Evolutionary conservation across 345 rosid species (phyloP), one percentile per base, ranked within the genome.

Genomic region (Pseudoturritis turrita): DNA sequence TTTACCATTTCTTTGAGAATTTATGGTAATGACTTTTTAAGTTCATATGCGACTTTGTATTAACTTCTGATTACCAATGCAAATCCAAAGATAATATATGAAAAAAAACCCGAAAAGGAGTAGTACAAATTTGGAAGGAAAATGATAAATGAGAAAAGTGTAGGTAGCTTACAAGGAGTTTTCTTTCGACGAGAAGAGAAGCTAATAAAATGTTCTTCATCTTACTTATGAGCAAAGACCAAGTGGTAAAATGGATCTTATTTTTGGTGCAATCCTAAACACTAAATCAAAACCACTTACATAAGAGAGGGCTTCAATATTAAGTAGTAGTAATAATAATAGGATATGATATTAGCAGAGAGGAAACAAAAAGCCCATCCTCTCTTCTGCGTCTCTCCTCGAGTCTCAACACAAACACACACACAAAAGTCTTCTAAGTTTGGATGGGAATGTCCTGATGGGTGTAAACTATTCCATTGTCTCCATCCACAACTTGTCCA

Each of bases 401-500:
- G 35, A 58, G 62, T 12, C 73, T 50, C 62, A 41, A 41, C 78
- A 41, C 40, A 66, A 22, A 68, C 54, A 60, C 56, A 59, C 31
- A 39, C 13, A 39, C 41, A 52, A 53, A 1, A 67, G 31, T 43
- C 70, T 68, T 54, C 49, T 72, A 78, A 22, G 81, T 61, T 41
- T 79, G 73, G 17, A 65, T 36, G 5, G 87, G 76, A 10, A 91
- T 62, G 68, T 86, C 94, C 68, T 84, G 83, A 78, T 96, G 99
- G 68, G 83, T 84, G 72, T 92, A 96, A 36, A 31, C 33, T 2
- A 96, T 79, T 23, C 88, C 91, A 61, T 86, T 90, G 80, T 96
- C 98, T 51, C 97, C 96, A 73, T 87, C 87, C 61, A 96, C 99
- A 39, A 92, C 92, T 71, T 96, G 99, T 35, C 99, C 99, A 5